phyloP scores from a whole-genome alignment of 192 early-diverging fungal genomes.

The Backusella psychrophila region DNA sequence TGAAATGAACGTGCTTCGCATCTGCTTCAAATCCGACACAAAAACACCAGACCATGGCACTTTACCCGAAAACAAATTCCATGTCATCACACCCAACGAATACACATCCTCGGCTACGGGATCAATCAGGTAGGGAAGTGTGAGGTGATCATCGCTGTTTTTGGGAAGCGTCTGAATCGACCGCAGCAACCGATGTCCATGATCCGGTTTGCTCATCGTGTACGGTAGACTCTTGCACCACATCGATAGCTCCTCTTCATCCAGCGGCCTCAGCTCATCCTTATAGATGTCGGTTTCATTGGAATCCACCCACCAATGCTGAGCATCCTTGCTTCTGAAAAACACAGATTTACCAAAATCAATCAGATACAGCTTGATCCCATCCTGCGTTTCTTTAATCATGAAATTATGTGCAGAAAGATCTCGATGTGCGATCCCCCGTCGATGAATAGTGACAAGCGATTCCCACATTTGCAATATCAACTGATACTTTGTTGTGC shows the following conservation, averaged over 20 bases:
- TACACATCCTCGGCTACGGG: slow-evolving; percentile 55
- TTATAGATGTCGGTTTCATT: slow-evolving; percentile 14
- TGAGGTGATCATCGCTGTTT: slow-evolving; percentile 39
- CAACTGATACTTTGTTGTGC: slow-evolving; percentile 46
- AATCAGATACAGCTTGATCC: slow-evolving; percentile 47
- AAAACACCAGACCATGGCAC: slow-evolving; percentile 58
- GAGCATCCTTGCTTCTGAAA: slow-evolving; percentile 34
- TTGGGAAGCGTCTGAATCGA: slow-evolving; percentile 54
- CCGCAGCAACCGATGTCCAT: slow-evolving; percentile 53
- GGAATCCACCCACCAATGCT: slow-evolving; percentile 43
- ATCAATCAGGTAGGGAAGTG: slow-evolving; percentile 42
- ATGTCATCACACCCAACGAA: slow-evolving; percentile 49
- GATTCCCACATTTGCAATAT: slow-evolving; percentile 50
- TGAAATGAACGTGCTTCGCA: slow-evolving; percentile 45
- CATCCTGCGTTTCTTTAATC: slow-evolving; percentile 42
- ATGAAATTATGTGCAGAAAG: slow-evolving; percentile 59
- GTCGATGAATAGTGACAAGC: slow-evolving; percentile 42
- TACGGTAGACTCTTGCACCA: slow-evolving; percentile 39
- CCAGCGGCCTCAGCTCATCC: slow-evolving; percentile 31
- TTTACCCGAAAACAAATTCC: slow-evolving; percentile 55
- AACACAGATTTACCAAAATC: slow-evolving; percentile 63
- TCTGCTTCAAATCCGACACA: slow-evolving; percentile 50
- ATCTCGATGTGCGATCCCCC: slow-evolving; percentile 59
- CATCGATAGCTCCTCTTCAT: slow-evolving; percentile 34
- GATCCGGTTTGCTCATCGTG: slow-evolving; percentile 47